Evolutionary conservation across 2,329 filamentous ascomycete genomes (phyloP), one percentile per base, ranked within the genome.

Genomic region (Fusarium nodosum): DNA sequence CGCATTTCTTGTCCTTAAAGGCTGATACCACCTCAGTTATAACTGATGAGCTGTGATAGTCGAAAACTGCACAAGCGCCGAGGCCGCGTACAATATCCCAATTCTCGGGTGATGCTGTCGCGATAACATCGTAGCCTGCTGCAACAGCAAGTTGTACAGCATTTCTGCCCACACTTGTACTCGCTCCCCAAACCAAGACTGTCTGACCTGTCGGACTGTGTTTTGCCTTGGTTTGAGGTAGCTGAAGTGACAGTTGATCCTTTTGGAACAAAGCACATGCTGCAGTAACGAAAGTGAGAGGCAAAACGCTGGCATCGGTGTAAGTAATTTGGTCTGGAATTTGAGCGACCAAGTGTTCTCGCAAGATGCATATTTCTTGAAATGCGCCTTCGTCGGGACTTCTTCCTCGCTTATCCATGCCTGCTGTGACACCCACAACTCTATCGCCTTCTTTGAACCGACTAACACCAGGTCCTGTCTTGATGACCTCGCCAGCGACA

Each of bases 331-430:
- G 16, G 0, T 2, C 2, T 0, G 60, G 58, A 7, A 48, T 1
- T 1, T 24, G 34, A 1, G 48, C 2, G 7, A 42, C 22, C 11
- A 63, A 20, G 7, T 63, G 18, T 6, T 57, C 18, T 30, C 60
- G 30, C 9, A 63, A 3, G 5, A 63, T 28, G 1, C 60, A 15
- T 18, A 24, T 1, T 63, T 9, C 3, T 30, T 63, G 60, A 1
- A 63, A 63, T 3, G 58, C 58, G 1, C 58, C 50, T 4, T 63
- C 60, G 0, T 63, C 60, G 0, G 42, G 58, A 3, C 42, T 13
- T 18, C 58, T 6, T 1, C 60, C 60, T 1, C 58, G 48, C 16
- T 57, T 63, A 2, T 63, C 60, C 58, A 63, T 63, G 1, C 60
- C 60, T 0, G 26, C 58, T 12, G 26, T 20, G 0, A 63, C 3